Base-by-base conservation (phyloP, 2,329 filamentous ascomycete species). In the Alternaria rosae region DNA sequence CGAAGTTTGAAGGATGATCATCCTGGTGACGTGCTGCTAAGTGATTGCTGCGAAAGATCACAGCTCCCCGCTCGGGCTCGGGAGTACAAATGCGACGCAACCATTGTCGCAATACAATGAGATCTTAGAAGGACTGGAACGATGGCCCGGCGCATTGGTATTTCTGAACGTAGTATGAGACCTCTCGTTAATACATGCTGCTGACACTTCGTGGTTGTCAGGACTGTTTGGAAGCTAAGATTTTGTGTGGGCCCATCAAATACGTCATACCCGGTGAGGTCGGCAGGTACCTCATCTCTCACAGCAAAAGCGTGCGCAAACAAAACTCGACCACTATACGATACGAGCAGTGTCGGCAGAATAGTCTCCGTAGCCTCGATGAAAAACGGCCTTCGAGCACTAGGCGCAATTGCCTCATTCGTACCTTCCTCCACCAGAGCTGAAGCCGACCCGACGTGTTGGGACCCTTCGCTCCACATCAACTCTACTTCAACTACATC, bases 361-460 rank as follows among this genome's bases (percentile, higher is more conserved):
- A 54, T 61, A 66, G 35, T 57, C 17, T 51, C 54, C 21, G 42
- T 61, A 42, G 43, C 21, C 43, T 63, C 42, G 21, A 21, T 15
- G 28, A 30, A 35, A 41, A 48, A 55, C 42, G 62, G 62, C 51
- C 41, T 57, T 43, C 17, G 58, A 38, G 35, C 53, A 47, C 57
- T 56, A 56, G 50, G 54, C 23, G 48, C 54, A 59, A 50, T 53
- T 62, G 42, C 62, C 56, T 28, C 52, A 57, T 62, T 59, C 43
- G 59, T 65, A 54, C 42, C 30, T 56, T 51, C 51, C 54, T 48
- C 62, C 63, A 57, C 51, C 30, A 57, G 52, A 65, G 66, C 66
- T 68, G 65, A 63, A 44, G 26, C n/a, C 38, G 53, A 55, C 67
- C 68, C 63, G 61, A 65, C 42, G 17, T 47, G 32, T 52, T 65